These are phyloP conservation scores for Gracilariopsis chorda DNA, from an alignment of 23 red algal genomes.

Conservation along the genomic window DNA sequence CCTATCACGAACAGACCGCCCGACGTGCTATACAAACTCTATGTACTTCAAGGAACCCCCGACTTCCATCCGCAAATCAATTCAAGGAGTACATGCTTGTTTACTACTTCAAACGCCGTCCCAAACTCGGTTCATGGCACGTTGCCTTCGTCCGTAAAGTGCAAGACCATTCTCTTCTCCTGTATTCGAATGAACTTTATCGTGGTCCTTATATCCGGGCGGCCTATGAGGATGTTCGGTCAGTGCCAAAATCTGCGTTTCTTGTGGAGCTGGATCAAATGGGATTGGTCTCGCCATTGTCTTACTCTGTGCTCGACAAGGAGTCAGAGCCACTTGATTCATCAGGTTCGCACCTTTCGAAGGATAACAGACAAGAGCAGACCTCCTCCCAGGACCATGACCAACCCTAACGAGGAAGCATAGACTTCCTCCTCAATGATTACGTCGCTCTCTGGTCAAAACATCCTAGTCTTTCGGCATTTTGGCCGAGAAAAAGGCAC, in stretches of 20 bases:
- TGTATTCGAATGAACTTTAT: background rate
- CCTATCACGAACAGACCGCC: slow-evolving; percentile 2
- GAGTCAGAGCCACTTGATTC: background rate
- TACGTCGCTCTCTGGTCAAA: background rate
- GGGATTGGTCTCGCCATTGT: background rate
- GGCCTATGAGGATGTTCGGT: slow-evolving; percentile 38
- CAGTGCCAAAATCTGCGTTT: background rate
- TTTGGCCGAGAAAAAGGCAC: background rate
- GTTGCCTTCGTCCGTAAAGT: background rate
- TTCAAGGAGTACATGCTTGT: background rate
- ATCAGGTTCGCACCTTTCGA: background rate
- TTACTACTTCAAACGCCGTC: slow-evolving; percentile 20
- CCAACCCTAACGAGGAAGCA: background rate
- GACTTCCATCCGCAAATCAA: background rate
- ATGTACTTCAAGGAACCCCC: background rate
- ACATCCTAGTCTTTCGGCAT: background rate
- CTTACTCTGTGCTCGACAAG: background rate
- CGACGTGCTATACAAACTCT: background rate
- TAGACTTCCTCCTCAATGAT: background rate
- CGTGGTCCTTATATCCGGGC: background rate
- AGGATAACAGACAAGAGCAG: too few relatives aligned
- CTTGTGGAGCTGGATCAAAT: slow-evolving; percentile 1
- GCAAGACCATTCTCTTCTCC: background rate
- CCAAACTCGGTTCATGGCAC: slow-evolving; percentile 13
- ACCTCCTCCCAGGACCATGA: background rate